Evolutionary conservation across 1,284 basidiomycete species (phyloP), one percentile per base, ranked within the genome.

Genomic region (Cryptococcus depauperatus): DNA sequence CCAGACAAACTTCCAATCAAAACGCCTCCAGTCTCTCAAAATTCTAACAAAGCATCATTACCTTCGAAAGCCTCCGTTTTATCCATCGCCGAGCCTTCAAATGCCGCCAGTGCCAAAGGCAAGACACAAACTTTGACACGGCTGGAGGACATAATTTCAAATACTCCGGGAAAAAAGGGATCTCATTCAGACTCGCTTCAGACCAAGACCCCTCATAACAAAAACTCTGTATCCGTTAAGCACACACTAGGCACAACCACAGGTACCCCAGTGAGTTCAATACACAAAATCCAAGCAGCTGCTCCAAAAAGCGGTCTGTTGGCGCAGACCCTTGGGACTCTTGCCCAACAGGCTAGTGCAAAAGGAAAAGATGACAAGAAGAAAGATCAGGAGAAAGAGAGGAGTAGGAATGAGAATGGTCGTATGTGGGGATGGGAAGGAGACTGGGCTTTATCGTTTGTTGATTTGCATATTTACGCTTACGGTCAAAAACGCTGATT

Each of bases 371-470:
- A 29, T 22, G 35, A 37, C 23, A 23, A 28, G 23, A 26, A 34
- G 19, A 16, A 23, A 29, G 19, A 29, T 19, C 16, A 25, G 44
- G 25, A 13, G 10, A 9, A n/a, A 30, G 27, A 33, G 28, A 21
- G 25, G 22, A 38, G 34, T 34, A 29, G 11, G 35, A n/a, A n/a
- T n/a, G n/a, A n/a, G n/a, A n/a, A n/a, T n/a, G n/a, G n/a, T n/a
- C n/a, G n/a, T n/a, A n/a, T n/a, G n/a, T 18, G 16, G 14, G 22
- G 18, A 26, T 43, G 41, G 35, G 34, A 28, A 11, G 43, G 38
- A 11, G 43, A 27, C 14, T 44, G 43, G 43, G 18, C n/a, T 8
- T 29, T 44, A 28, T 29, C 23, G 43, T 44, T 10, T 30, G 29
- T n/a, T 30, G n/a, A 30, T 30, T 10, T 10, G n/a, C n/a, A n/a